phyloP scores from a whole-genome alignment of 1,139 yeast genomes.

The Kurtzmaniella quercitrusa region DNA sequence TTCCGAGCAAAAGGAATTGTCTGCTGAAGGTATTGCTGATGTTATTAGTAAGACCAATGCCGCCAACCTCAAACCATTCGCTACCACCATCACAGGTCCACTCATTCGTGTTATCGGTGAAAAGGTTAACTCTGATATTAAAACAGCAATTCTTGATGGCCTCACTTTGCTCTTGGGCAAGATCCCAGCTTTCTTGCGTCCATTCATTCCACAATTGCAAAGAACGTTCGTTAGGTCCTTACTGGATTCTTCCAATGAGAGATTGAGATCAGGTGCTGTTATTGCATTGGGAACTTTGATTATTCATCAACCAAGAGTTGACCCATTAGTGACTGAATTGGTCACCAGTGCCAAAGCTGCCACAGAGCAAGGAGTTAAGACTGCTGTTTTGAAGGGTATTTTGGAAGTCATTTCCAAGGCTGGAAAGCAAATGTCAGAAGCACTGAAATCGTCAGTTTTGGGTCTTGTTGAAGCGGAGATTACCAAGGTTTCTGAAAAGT shows the following conservation, averaged over 20 bases:
- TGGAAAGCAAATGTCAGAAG: conserved; percentile 71
- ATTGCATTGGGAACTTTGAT: conserved; percentile 83
- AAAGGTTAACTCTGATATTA: conserved; percentile 83
- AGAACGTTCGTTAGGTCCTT: conserved; percentile 93
- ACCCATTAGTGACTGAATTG: conserved; percentile 82
- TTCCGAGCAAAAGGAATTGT: conserved; percentile 73
- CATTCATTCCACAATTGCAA: conserved; percentile 96
- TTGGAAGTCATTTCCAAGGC: conserved; percentile 79
- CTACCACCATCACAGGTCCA: conserved; percentile 95
- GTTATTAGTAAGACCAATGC: conserved; percentile 85
- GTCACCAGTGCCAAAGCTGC: conserved; percentile 68
- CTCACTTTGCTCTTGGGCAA: conserved; percentile 72
- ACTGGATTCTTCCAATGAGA: conserved; percentile 69
- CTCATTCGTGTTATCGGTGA: conserved; percentile 97
- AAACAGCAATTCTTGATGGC: conserved; percentile 86
- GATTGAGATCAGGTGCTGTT: conserved; percentile 82
- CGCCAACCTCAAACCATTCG: conserved; percentile 75
- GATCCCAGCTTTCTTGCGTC: conserved; percentile 88
- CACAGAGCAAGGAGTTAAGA: conserved; percentile 60
- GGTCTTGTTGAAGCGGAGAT: conserved; percentile 75
- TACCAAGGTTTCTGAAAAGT: conserved; percentile 45
- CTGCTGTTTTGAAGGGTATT: conserved; percentile 83
- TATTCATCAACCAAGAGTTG: conserved; percentile 88
- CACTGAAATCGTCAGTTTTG: conserved; percentile 66
- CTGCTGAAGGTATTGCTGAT: conserved; percentile 89